These are phyloP conservation scores for Mycena filopes DNA, from an alignment of 768 basidiomycete species.

Conservation along the genomic window DNA sequence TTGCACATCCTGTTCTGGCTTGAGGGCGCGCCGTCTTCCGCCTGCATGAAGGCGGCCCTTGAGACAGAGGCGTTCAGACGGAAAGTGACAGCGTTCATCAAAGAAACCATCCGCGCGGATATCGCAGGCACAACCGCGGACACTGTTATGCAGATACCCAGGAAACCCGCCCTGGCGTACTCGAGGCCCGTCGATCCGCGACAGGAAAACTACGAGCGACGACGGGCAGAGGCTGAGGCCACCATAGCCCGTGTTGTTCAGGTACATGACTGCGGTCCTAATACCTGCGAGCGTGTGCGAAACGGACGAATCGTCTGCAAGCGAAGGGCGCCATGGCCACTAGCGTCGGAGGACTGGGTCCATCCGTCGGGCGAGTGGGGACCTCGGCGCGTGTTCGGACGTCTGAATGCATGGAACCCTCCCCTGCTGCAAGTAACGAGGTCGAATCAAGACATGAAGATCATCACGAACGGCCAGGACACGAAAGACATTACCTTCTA, in stretches of 20 bases:
- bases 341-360: constrained; percentile 38
- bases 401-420: constrained; percentile 44
- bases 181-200: constrained; percentile 48
- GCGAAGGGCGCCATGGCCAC: constrained; percentile 42
- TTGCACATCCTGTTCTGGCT: constrained; percentile 54
- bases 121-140: constrained; percentile 31
- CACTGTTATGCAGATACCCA: constrained; percentile 30
- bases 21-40: constrained; percentile 38
- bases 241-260: constrained; percentile 42
- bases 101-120: constrained; percentile 44
- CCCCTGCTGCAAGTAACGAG: constrained; percentile 32
- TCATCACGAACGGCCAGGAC: constrained; percentile 45
- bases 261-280: constrained; percentile 43
- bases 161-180: constrained; percentile 42
- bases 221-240: constrained; percentile 29
- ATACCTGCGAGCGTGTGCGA: constrained; percentile 35
- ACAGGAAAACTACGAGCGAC: constrained; percentile 19
- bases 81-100: constrained; percentile 42
- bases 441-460: constrained; percentile 53
- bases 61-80: constrained; percentile 40
- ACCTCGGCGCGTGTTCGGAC: constrained; percentile 32
- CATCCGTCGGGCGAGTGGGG: constrained; percentile 42
- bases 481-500: constrained; percentile 51
- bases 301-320: constrained; percentile 45
- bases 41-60: constrained; percentile 36